These are phyloP conservation scores for Sarcomyxa edulis DNA, from an alignment of 768 basidiomycete species.

Conservation along the genomic window DNA sequence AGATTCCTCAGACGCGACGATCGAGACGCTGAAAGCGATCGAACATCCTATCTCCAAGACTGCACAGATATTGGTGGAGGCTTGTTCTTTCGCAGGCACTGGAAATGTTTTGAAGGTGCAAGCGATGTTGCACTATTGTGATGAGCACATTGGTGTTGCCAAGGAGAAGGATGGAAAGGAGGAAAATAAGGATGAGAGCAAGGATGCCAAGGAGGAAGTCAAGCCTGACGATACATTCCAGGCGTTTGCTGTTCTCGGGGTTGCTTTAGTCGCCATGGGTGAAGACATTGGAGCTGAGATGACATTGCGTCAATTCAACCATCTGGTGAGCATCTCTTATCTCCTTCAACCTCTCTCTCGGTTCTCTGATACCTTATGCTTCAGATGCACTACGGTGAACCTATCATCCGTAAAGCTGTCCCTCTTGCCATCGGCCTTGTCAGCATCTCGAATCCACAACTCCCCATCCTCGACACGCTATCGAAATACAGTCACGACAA, in stretches of 20 bases:
- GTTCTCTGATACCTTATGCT: slow-evolving; percentile 11
- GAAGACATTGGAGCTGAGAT: slow-evolving; percentile 98
- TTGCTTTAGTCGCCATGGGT: slow-evolving; percentile 95
- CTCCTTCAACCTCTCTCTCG: background rate
- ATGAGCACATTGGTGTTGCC: slow-evolving; percentile 73
- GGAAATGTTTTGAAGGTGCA: slow-evolving; percentile 95
- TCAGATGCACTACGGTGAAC: slow-evolving; percentile 98
- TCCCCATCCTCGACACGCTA: slow-evolving; percentile 91
- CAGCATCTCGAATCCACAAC: slow-evolving; percentile 92
- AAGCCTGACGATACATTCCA: slow-evolving; percentile 82
- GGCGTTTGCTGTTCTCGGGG: slow-evolving; percentile 88
- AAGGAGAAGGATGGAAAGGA: slow-evolving; percentile 58
- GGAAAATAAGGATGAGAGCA: slow-evolving; percentile 41
- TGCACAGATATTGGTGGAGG: slow-evolving; percentile 87
- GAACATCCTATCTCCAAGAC: slow-evolving; percentile 89
- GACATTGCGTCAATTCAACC: slow-evolving; percentile 96
- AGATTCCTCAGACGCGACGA: slow-evolving; percentile 88
- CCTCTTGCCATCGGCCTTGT: slow-evolving; percentile 94
- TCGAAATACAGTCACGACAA: slow-evolving; percentile 99
- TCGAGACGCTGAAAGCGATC: slow-evolving; percentile 90
- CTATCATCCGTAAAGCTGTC: slow-evolving; percentile 84
- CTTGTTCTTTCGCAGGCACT: slow-evolving; percentile 91
- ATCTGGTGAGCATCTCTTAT: slow-evolving; percentile 56
- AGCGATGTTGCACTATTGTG: slow-evolving; percentile 86
- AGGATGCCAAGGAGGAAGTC: slow-evolving; percentile 53